Percentiles rank a stretch among this genome's conserved stretches.
Evolutionary conservation across 371 early-diverging fungal species (phyloP).

Genomic region (Cokeromyces recurvatus): DNA sequence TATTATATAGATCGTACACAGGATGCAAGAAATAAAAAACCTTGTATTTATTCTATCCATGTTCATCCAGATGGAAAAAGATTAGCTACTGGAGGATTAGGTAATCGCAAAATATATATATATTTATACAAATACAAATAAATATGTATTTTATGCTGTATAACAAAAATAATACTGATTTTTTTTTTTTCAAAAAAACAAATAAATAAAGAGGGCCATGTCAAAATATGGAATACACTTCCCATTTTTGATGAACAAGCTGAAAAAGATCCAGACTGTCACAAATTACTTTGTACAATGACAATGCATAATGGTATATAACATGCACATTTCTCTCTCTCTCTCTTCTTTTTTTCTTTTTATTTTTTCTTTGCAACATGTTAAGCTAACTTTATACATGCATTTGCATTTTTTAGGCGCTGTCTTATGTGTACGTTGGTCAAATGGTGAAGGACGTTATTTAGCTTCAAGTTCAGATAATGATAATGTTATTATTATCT

Average conservation of each 20-base stretch:
- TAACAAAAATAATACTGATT: background rate
- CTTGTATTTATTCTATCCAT: slow-evolving; percentile 83
- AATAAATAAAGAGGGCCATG: slow-evolving; percentile 62
- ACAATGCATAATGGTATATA: slow-evolving; percentile 73
- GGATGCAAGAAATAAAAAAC: slow-evolving; percentile 38
- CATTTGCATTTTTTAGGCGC: slow-evolving; percentile 75
- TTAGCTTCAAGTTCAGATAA: slow-evolving; percentile 89
- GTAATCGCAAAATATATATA: slow-evolving; percentile 40
- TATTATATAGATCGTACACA: slow-evolving; percentile 3
- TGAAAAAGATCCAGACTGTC: slow-evolving; percentile 50
- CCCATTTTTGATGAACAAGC: slow-evolving; percentile 57
- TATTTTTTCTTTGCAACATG: too few relatives aligned
- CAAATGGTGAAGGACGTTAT: slow-evolving; percentile 64
- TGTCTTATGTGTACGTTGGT: slow-evolving; percentile 90
- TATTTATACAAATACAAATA: too few relatives aligned
- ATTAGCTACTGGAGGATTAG: slow-evolving; percentile 85
- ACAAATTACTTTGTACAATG: slow-evolving; percentile 77
- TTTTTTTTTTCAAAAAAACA: too few relatives aligned
- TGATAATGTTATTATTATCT: slow-evolving; percentile 85
- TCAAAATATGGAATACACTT: slow-evolving; percentile 79
- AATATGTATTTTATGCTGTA: background rate
- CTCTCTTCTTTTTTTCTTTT: too few relatives aligned
- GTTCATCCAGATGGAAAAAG: slow-evolving; percentile 80
- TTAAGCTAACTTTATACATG: too few relatives aligned
- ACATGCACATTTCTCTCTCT: too few relatives aligned